These are phyloP conservation scores for Tilletiaria anomala DNA, from an alignment of 1,284 basidiomycete genomes.

Conservation along the genomic window DNA sequence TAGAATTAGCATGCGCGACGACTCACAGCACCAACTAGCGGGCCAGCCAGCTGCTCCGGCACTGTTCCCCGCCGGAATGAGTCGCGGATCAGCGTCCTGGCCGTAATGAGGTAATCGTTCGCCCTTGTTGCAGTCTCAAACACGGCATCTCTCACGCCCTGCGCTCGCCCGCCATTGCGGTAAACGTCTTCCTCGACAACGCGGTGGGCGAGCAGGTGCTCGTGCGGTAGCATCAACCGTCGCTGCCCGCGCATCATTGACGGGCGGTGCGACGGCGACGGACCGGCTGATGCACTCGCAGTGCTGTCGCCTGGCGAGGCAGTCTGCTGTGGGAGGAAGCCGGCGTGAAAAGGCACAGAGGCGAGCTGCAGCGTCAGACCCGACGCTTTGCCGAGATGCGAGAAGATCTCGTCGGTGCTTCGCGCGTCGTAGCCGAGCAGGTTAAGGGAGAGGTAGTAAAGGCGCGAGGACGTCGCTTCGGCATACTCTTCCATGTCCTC, in stretches of 20 bases:
- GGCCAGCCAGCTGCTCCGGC: constrained; percentile 54
- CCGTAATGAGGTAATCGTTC: constrained; percentile 77
- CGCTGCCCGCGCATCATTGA: not conserved
- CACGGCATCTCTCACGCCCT: constrained; percentile 55
- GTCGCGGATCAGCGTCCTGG: constrained; percentile 63
- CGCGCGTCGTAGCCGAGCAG: constrained; percentile 11
- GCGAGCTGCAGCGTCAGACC: constrained; percentile 23
- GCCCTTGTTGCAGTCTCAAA: constrained; percentile 79
- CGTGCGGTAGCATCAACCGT: constrained; percentile 61
- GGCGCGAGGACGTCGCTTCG: constrained; percentile 28
- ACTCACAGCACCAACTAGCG: constrained; percentile 66
- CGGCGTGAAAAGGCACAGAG: constrained; percentile 22
- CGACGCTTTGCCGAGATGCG: constrained; percentile 35
- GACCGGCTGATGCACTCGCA: not conserved
- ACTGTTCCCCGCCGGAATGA: constrained; percentile 52
- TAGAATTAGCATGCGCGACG: constrained; percentile 40
- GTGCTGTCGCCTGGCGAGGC: not conserved
- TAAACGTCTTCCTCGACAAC: constrained; percentile 70
- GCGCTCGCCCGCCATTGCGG: constrained; percentile 52
- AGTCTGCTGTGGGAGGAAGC: not conserved
- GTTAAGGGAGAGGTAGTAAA: constrained; percentile 27
- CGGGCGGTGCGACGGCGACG: not conserved
- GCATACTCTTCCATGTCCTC: constrained; percentile 26
- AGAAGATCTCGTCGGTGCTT: constrained; percentile 26
- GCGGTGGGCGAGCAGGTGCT: constrained; percentile 62